Evolutionary conservation across 202 grass and related monocot species (phyloP), one percentile per base, ranked within the genome.

Genomic region (Dendrocalamus latiflorus): DNA sequence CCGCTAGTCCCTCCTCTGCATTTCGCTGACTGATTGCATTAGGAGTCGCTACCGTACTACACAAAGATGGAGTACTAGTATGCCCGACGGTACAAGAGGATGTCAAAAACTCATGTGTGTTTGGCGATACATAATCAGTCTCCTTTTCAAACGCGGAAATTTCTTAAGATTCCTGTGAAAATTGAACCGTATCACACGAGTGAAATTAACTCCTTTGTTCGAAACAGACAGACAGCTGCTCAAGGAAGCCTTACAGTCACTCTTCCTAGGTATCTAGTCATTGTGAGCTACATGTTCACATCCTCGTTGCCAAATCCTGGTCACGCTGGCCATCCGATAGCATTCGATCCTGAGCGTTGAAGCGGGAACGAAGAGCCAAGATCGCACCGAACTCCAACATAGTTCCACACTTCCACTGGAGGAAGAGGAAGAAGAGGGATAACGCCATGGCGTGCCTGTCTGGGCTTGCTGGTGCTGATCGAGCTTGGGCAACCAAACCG

Each of bases 401-500:
- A 0, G 21, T 6, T 71, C 20, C n/a, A n/a, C n/a, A n/a, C n/a
- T n/a, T n/a, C n/a, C 26, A 15, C 17, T 0, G 25, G 21, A 82
- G 15, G 18, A 20, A 9, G 50, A 53, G 1, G 49, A 20, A 5
- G 50, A 75, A 47, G 72, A 34, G 63, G 38, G 15, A 17, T 0
- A 36, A 14, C n/a, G 68, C 41, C 76, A 42, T n/a, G 70, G 72
- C 50, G 83, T 59, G 67, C 66, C 39, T 47, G 79, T 47, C 17
- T 5, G 30, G 7, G 5, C 17, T 39, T 38, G 42, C 67, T 50
- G 53, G 42, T 61, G 50, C 34, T 86, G 88, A 90, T 86, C 61
- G 84, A 83, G 61, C 88, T 30, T 6, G 15, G 50, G 79, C 74
- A 86, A 28, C 83, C 60, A 51, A 62, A 68, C 79, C 68, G 74